These are phyloP conservation scores for Eustoma russellianum DNA, from an alignment of 257 asterid species.

Conservation along the genomic window DNA sequence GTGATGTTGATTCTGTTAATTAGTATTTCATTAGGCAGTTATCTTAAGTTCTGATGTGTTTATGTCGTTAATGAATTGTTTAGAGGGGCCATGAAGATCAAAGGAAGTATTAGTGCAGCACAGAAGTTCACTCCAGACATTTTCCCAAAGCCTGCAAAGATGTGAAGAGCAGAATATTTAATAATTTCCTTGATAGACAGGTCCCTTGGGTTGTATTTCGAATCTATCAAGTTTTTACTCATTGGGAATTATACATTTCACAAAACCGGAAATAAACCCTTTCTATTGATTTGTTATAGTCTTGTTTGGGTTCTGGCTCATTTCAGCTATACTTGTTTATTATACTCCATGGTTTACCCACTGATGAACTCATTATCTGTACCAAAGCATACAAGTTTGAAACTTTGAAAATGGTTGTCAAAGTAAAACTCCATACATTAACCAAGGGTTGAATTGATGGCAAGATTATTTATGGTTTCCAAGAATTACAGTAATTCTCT, in stretches of 20 bases:
- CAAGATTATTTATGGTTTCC: too few relatives aligned
- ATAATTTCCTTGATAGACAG: conserved; percentile 4
- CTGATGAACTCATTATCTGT: too few relatives aligned
- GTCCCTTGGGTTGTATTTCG: background rate
- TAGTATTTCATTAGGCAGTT: background rate
- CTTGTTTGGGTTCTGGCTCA: too few relatives aligned
- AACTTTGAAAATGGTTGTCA: too few relatives aligned
- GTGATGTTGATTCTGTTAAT: background rate
- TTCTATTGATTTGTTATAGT: too few relatives aligned
- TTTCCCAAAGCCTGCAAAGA: conserved; percentile 92
- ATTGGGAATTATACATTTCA: background rate
- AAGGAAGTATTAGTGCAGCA: conserved; percentile 88
- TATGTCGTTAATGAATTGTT: conserved; percentile 6
- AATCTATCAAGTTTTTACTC: background rate
- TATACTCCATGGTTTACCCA: too few relatives aligned
- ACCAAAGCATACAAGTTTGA: too few relatives aligned
- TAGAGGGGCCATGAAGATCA: conserved; percentile 85
- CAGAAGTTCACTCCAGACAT: conserved; percentile 90
- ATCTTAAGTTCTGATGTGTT: background rate
- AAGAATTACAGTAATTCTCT: too few relatives aligned
- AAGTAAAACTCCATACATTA: too few relatives aligned
- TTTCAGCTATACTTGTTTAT: too few relatives aligned
- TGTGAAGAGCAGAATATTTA: conserved; percentile 31
- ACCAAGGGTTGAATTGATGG: too few relatives aligned
- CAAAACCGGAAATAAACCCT: too few relatives aligned